A percentile compares a stretch with the other conserved stretches of the same genome.
These are phyloP conservation scores for Aureobasidium sp. DNA, from an alignment of 2,329 filamentous ascomycete species.

Conservation along the genomic window DNA sequence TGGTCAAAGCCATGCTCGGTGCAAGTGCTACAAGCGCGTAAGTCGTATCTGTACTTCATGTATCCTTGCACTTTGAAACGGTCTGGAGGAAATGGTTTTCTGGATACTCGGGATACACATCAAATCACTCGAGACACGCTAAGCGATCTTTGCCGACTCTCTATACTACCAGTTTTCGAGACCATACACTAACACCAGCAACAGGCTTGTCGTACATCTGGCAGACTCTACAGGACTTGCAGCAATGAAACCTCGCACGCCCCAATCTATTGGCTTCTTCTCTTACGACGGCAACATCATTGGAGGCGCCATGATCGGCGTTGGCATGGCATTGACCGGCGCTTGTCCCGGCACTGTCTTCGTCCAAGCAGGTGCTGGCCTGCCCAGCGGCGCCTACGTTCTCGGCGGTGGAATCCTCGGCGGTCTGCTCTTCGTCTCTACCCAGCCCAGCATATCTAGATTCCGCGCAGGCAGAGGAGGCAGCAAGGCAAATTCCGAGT, in stretches of 20 bases:
- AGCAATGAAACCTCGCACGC: slow-evolving; percentile 42
- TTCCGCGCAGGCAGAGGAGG: neutral
- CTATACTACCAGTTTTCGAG: neutral
- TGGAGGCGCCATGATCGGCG: slow-evolving; percentile 55
- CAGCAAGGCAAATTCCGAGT: neutral
- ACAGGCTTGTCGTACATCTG: slow-evolving; percentile 26
- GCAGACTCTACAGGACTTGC: slow-evolving; percentile 40
- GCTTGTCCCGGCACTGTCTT: slow-evolving; percentile 61
- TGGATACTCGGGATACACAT: neutral
- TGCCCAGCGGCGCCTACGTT: slow-evolving; percentile 36
- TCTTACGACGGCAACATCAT: slow-evolving; percentile 58
- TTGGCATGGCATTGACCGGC: slow-evolving; percentile 60
- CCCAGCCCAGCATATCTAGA: neutral
- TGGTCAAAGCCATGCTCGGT: slow-evolving; percentile 58
- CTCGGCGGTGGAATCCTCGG: slow-evolving; percentile 50
- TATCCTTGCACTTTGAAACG: neutral
- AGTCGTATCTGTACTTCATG: slow-evolving; percentile 25
- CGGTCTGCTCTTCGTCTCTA: slow-evolving; percentile 36
- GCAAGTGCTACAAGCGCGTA: slow-evolving; percentile 58
- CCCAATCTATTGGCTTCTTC: slow-evolving; percentile 49
- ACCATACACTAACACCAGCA: slow-evolving; percentile 26
- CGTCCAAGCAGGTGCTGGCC: slow-evolving; percentile 50
- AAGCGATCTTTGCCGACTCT: neutral
- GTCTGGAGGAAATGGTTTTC: neutral
- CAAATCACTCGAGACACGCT: neutral